phyloP scores from a whole-genome alignment of 2,329 filamentous ascomycete species.

The Colletotrichum tanaceti region DNA sequence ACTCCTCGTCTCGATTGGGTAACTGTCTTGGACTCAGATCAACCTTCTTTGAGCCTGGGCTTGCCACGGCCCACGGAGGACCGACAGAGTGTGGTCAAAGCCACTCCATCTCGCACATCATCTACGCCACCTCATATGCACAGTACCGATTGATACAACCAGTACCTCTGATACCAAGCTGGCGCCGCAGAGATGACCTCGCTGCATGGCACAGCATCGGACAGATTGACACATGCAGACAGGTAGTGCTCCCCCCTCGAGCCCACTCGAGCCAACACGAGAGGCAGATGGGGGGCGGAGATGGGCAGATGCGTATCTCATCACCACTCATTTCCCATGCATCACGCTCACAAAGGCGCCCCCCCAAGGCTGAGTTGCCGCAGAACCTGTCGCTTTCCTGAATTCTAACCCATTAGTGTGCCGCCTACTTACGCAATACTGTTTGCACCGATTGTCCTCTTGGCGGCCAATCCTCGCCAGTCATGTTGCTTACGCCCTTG shows the following conservation, averaged over 20 bases:
- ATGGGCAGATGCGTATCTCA: conserved; percentile 11
- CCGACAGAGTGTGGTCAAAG: conserved; percentile 31
- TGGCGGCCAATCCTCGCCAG: conserved; percentile 13
- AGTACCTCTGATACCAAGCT: background rate
- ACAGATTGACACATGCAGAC: conserved; percentile 1
- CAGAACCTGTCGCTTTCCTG: conserved; percentile 17
- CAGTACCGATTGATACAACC: background rate
- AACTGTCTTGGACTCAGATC: conserved; percentile 14
- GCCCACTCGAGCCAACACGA: conserved; percentile 7
- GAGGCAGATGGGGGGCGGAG: background rate
- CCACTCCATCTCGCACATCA: conserved; percentile 24
- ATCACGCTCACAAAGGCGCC: conserved; percentile 13
- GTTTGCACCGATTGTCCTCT: conserved; percentile 21
- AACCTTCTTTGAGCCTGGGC: conserved; percentile 18
- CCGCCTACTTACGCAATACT: background rate
- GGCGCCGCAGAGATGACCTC: conserved; percentile 1
- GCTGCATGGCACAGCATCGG: background rate
- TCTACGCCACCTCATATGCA: background rate
- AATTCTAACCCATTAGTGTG: too few relatives aligned
- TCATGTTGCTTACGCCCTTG: conserved; percentile 21
- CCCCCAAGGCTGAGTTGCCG: conserved; percentile 3
- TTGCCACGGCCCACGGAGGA: conserved; percentile 21
- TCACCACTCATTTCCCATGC: conserved; percentile 33
- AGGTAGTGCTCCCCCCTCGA: background rate
- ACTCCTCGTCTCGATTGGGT: conserved; percentile 32